Base-by-base conservation (phyloP, 257 asterid genomes). In the Plectranthus barbatus region DNA sequence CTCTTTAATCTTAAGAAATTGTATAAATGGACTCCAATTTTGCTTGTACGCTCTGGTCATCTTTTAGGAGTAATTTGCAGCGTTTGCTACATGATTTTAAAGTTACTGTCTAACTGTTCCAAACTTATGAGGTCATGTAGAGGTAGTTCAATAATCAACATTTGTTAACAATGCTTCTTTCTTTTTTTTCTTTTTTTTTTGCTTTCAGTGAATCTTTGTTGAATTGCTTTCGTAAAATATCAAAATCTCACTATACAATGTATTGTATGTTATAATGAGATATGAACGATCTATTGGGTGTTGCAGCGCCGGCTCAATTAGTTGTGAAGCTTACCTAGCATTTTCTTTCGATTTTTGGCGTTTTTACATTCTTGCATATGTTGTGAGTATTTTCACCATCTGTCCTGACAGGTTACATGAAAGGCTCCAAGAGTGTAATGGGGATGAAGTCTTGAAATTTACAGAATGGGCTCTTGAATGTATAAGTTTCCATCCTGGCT, bases 401-500 rank as follows among this genome's bases (percentile, higher is more conserved):
- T 62, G 24, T 72, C 53, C 57, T 59, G 21, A 56, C 80, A 93
- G 99, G 86, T 77, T 93, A 84, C 96, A 82, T 34, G 99, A 90
- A 56, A 83, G 97, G 74, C 90, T 90, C 69, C 90, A 85, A 71
- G 99, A 93, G 77, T 93, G 97, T 83, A 90, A 87, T 24, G 96
- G 96, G 8, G 97, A 93, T 39, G 99, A 85, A 79, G 81, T 87
- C 68, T 75, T 93, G 80, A 93, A 93, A 76, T 93, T 93, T 59
- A 90, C 99, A 21, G 99, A 90, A 70, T 93, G 99, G 99, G 99
- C 99, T 70, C 91, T 93, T 73, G 85, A 93, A 74, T 93, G 99
- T 64, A 93, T 90, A 75, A 91, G 99, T 48, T 90, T 93, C 82
- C 99, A 93, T 70, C 85, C 97, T 52, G 96, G 96, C 67, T 83